These are phyloP conservation scores for Pinus tabuliformis DNA, from an alignment of 75 land plant genomes.

Conservation along the genomic window DNA sequence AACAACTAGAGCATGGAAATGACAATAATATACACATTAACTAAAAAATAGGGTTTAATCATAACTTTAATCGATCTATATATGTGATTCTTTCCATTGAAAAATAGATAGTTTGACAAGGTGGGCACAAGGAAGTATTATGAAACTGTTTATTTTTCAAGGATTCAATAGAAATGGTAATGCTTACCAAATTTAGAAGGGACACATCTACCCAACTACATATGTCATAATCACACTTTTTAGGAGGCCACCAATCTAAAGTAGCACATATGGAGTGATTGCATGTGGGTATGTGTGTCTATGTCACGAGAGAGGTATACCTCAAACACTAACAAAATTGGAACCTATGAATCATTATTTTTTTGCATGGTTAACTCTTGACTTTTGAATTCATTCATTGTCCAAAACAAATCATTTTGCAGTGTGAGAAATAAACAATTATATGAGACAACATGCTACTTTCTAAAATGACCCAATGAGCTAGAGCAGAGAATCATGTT, in stretches of 20 bases:
- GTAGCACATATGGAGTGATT: slow-evolving; percentile 27
- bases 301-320: neutral
- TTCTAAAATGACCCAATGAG: too few relatives aligned
- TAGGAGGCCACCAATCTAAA: too few relatives aligned
- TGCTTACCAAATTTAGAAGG: slow-evolving; percentile 48
- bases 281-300: neutral
- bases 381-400: neutral
- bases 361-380: slow-evolving; percentile 1
- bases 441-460: too few relatives aligned
- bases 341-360: neutral
- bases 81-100: neutral
- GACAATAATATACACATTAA: too few relatives aligned
- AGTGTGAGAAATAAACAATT: too few relatives aligned
- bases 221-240: slow-evolving; percentile 44
- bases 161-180: neutral
- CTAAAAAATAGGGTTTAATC: too few relatives aligned
- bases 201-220: slow-evolving; percentile 45
- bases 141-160: neutral
- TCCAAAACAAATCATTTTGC: neutral
- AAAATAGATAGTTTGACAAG: neutral
- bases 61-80: too few relatives aligned
- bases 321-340: neutral
- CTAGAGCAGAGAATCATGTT: too few relatives aligned
- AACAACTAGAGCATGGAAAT: too few relatives aligned
- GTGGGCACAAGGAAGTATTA: too few relatives aligned